A percentile compares a stretch with the other conserved stretches of the same genome.
These are phyloP conservation scores for Crithidia mellificae DNA, from an alignment of 208 protist genomes.

Conservation along the genomic window DNA sequence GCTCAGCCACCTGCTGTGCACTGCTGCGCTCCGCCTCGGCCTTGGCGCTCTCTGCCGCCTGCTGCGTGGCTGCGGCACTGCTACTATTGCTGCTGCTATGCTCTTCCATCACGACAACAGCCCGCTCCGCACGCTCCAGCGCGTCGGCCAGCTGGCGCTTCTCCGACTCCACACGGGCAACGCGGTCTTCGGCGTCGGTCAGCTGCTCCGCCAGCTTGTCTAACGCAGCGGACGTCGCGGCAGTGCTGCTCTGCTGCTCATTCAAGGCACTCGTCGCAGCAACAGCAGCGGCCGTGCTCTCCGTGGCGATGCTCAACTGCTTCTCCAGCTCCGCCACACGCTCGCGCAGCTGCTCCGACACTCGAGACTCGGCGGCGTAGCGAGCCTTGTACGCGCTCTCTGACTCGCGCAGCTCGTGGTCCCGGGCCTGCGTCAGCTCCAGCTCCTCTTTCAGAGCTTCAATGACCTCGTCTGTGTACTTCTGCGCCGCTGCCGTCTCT, in stretches of 20 bases:
- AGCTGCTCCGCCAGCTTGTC: constrained; percentile 20
- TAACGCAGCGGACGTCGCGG: not conserved
- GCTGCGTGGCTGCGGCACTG: not conserved
- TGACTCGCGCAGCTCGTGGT: not conserved
- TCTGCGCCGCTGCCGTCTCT: not conserved
- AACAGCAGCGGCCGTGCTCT: not conserved
- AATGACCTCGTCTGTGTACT: constrained; percentile 15
- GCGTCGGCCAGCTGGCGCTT: constrained; percentile 4
- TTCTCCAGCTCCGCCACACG: constrained; percentile 20
- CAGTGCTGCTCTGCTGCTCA: not conserved
- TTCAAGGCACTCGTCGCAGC: not conserved
- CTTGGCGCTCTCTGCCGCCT: not conserved
- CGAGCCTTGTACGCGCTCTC: constrained; percentile 2
- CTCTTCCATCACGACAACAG: not conserved
- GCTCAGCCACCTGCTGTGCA: not conserved
- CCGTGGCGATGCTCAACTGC: not conserved
- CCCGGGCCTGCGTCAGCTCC: constrained; percentile 21
- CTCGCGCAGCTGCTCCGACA: constrained; percentile 19
- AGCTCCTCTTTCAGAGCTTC: constrained; percentile 33
- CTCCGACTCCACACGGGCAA: constrained; percentile 10
- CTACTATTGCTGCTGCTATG: not conserved
- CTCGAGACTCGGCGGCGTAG: constrained; percentile 10
- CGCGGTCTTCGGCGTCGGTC: constrained; percentile 13
- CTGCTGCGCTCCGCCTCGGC: not conserved
- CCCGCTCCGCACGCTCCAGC: constrained; percentile 25